phyloP scores from a whole-genome alignment of 805 yeast species.

The Starmerella apicola region DNA sequence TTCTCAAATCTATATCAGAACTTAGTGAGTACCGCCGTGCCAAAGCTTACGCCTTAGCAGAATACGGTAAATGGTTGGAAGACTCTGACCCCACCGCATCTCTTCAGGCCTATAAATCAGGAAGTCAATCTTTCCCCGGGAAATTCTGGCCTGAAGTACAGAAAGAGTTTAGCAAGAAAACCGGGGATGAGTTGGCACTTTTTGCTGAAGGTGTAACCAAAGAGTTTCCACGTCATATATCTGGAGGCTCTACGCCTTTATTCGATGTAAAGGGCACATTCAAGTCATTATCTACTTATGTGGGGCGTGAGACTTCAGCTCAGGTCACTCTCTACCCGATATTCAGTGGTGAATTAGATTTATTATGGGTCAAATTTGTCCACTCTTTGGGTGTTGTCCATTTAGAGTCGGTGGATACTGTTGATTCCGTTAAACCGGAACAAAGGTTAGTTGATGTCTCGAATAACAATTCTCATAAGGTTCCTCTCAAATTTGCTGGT shows the following conservation, averaged over 20 bases:
- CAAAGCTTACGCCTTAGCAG: slow-evolving; percentile 12
- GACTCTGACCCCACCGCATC: slow-evolving; percentile 10
- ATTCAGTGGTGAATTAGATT: slow-evolving; percentile 9
- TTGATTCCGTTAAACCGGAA: neutral
- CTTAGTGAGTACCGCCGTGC: slow-evolving; percentile 12
- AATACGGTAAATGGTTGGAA: slow-evolving; percentile 16
- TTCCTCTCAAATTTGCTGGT: slow-evolving; percentile 16
- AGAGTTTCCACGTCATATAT: slow-evolving; percentile 1
- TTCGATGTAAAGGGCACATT: slow-evolving; percentile 16
- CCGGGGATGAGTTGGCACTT: slow-evolving; percentile 10
- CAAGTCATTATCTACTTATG: slow-evolving; percentile 8
- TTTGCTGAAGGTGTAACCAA: slow-evolving; percentile 7
- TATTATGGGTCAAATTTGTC: slow-evolving; percentile 9
- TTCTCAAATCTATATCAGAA: slow-evolving; percentile 13
- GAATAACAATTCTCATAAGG: slow-evolving; percentile 5
- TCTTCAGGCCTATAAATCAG: slow-evolving; percentile 13
- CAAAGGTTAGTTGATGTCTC: neutral
- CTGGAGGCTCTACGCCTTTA: slow-evolving; percentile 5
- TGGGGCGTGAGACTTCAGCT: slow-evolving; percentile 17
- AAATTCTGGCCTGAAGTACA: slow-evolving; percentile 13
- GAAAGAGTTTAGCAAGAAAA: slow-evolving; percentile 5
- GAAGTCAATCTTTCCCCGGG: slow-evolving; percentile 2
- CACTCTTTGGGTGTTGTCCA: slow-evolving; percentile 12
- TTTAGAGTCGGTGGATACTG: slow-evolving; percentile 1
- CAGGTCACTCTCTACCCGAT: slow-evolving; percentile 18